These are phyloP conservation scores for Hyphopichia burtonii DNA, from an alignment of 1,139 yeast species.

Conservation along the genomic window DNA sequence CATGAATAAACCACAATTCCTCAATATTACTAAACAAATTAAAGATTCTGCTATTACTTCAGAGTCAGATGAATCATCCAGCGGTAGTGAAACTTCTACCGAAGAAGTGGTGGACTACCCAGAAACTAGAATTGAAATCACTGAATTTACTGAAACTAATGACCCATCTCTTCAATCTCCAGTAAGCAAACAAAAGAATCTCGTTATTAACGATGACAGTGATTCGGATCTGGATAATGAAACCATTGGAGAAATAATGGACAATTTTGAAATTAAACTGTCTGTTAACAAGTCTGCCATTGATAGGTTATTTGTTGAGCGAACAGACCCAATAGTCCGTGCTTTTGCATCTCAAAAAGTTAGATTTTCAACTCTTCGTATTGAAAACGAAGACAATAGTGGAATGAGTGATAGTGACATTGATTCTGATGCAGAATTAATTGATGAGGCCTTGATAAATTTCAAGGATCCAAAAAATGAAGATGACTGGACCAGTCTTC, in stretches of 20 bases:
- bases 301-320: neutral
- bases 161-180: too few relatives aligned
- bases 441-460: neutral
- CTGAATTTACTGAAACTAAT: too few relatives aligned
- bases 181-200: too few relatives aligned
- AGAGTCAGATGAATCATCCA: too few relatives aligned
- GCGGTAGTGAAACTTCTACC: too few relatives aligned
- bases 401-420: neutral
- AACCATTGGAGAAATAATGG: constrained; percentile 9
- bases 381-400: neutral
- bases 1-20: neutral
- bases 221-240: constrained; percentile 28
- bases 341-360: neutral
- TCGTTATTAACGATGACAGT: neutral
- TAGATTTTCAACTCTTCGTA: neutral
- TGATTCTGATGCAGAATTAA: constrained; percentile 2
- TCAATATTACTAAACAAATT: too few relatives aligned
- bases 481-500: constrained; percentile 3
- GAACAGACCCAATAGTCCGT: neutral
- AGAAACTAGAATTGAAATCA: too few relatives aligned
- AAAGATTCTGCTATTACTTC: too few relatives aligned
- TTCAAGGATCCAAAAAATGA: neutral
- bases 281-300: neutral
- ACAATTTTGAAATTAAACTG: neutral
- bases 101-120: too few relatives aligned